A percentile compares a stretch with the other conserved stretches of the same genome.
These are phyloP conservation scores for Mycoemilia scoparia DNA, from an alignment of 192 early-diverging fungal genomes.

Conservation along the genomic window DNA sequence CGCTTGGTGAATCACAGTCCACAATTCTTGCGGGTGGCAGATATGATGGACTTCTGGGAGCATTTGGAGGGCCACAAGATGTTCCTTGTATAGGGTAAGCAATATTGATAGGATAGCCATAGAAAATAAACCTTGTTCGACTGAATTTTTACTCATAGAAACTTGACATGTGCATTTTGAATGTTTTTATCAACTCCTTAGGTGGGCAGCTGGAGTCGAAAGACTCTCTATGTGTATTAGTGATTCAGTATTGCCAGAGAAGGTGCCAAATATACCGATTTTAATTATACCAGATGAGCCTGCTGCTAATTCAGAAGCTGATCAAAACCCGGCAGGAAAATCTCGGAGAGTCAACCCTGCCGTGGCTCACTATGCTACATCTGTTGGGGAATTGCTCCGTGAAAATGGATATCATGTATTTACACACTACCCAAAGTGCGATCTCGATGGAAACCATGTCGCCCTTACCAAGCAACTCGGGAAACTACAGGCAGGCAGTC, in stretches of 20 bases:
- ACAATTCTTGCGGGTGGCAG: slow-evolving; percentile 48
- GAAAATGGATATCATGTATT: too few relatives aligned
- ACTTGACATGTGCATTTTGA: not conserved
- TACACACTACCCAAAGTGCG: too few relatives aligned
- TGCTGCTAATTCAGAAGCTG: too few relatives aligned
- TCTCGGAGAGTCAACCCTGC: too few relatives aligned
- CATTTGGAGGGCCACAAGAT: slow-evolving; percentile 31
- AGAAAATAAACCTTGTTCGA: not conserved
- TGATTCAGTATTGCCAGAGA: not conserved
- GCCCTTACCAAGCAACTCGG: too few relatives aligned
- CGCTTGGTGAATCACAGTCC: slow-evolving; percentile 36
- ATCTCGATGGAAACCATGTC: too few relatives aligned
- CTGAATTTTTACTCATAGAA: not conserved
- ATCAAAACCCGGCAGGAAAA: too few relatives aligned
- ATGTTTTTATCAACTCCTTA: slow-evolving; percentile 1
- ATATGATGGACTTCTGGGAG: slow-evolving; percentile 37
- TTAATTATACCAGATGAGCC: slow-evolving; percentile 15
- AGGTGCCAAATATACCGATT: slow-evolving; percentile 6
- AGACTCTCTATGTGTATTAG: slow-evolving; percentile 29
- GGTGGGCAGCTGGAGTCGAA: slow-evolving; percentile 51
- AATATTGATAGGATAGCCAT: not conserved
- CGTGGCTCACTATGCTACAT: too few relatives aligned
- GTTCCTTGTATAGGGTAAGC: slow-evolving; percentile 32
- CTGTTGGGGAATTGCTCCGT: too few relatives aligned
- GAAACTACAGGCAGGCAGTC: too few relatives aligned